Percentiles rank a stretch among this genome's conserved stretches.
phyloP scores from a whole-genome alignment of 257 asterid genomes.

The Solanum raphanifolium region DNA sequence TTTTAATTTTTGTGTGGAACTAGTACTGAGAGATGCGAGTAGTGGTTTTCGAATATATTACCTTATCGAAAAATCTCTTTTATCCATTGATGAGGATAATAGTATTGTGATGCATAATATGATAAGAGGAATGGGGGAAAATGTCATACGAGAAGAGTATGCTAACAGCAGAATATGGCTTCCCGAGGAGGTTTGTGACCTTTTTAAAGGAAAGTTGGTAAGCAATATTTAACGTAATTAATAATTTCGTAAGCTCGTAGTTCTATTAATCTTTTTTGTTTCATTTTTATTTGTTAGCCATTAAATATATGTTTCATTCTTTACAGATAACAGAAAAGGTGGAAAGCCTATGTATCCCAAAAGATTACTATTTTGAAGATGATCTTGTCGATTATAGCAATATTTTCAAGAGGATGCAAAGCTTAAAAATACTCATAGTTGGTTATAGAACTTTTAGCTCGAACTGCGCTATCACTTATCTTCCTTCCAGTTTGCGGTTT shows the following conservation, averaged over 20 bases:
- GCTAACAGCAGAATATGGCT: background rate
- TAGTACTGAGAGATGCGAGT: background rate
- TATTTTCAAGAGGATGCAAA: background rate
- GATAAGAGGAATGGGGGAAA: background rate
- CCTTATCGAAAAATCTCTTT: background rate
- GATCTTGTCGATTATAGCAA: background rate
- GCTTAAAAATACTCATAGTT: too few species aligned
- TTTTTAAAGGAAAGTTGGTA: background rate
- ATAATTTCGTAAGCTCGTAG: background rate
- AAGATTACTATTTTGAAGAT: background rate
- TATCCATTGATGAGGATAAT: background rate
- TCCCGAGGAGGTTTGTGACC: background rate
- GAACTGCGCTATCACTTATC: too few species aligned
- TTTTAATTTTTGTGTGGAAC: background rate
- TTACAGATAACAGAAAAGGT: background rate
- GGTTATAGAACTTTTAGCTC: too few species aligned
- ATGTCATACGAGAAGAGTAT: background rate
- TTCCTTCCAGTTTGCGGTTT: too few species aligned
- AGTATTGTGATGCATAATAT: background rate
- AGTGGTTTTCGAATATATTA: background rate
- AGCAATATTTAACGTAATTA: background rate
- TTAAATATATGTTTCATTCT: background rate
- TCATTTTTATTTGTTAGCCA: too few species aligned
- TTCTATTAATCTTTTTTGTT: too few species aligned
- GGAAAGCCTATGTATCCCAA: background rate